Conservation (phyloP, 495 filamentous ascomycete species). For the Penicillium ucsense region DNA sequence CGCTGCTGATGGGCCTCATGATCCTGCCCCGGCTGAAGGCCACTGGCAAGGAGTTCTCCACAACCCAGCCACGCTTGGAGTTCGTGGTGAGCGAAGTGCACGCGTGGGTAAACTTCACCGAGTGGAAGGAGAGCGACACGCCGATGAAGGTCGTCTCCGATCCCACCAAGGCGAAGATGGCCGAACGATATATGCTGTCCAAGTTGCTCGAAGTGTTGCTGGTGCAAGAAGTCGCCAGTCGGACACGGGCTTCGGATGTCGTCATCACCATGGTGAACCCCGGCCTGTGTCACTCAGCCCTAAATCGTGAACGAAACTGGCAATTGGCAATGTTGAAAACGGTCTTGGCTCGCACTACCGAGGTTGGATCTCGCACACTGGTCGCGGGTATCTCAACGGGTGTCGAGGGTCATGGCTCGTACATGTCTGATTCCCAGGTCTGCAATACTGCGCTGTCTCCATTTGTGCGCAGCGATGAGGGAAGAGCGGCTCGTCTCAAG, state of each 20-base stretch:
- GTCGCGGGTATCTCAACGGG: conserved; percentile 29
- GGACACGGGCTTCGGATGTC: conserved; percentile 24
- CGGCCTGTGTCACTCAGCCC: conserved; percentile 37
- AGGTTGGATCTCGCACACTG: conserved; percentile 39
- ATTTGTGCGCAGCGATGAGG: conserved; percentile 31
- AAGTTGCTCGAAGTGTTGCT: conserved; percentile 45
- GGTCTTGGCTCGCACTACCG: conserved; percentile 31
- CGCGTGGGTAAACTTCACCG: conserved; percentile 19
- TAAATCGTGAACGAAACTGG: conserved; percentile 24
- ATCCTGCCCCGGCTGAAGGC: conserved; percentile 33
- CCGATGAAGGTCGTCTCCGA: conserved; percentile 25
- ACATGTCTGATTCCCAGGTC: conserved; percentile 27
- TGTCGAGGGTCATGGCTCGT: conserved; percentile 37
- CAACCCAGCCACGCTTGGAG: conserved; percentile 15
- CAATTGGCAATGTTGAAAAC: conserved; percentile 9
- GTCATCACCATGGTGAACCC: conserved; percentile 46
- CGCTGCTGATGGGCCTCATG: conserved; percentile 34
- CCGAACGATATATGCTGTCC: conserved; percentile 33
- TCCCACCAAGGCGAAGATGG: conserved; percentile 15
- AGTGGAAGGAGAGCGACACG: conserved; percentile 21
- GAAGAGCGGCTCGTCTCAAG: conserved; percentile 32
- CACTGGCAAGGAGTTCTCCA: conserved; percentile 14
- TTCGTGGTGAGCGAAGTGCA: conserved; percentile 36
- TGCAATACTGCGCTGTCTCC: conserved; percentile 15
- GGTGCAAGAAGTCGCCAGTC: conserved; percentile 35